Base-by-base conservation (phyloP, 345 rosid genomes). In the Salix suchowensis region DNA sequence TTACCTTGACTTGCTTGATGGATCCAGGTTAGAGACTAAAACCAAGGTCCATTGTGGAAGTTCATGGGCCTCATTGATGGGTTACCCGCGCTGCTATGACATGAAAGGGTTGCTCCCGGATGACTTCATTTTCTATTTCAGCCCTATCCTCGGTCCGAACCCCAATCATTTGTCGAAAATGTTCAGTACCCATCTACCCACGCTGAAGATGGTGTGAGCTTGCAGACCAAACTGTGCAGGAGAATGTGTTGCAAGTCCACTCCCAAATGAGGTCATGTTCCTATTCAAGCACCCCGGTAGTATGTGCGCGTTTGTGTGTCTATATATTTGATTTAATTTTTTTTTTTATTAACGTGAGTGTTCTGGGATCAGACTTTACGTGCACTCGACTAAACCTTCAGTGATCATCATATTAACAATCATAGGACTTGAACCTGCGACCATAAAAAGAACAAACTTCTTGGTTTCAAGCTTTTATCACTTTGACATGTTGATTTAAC, bases 391-490 rank as follows among this genome's bases (percentile, higher is more conserved):
- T 30, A 30, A 30, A 2, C 32, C 4, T 30, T 30, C 0, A 30
- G 32, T 30, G 32, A 2, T 0, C 4, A 30, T 30, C 0, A 32
- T 30, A 30, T 2, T 30, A 30, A 0, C 1, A 3, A 30, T 0
- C 0, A 30, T 30, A 3, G 0, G 4, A 32, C 0, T 32, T 32
- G 0, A 3, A 32, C 0, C 0, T 32, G 34, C 0, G 5, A 32
- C 34, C 5, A 32, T 32, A 32, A 0, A 32, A 0, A 0, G 5
- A 32, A 0, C 2, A 32, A 32, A 30, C 0, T 3, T 3, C 0
- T 30, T 30, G 0, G 32, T 30, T 30, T 0, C 32, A 30, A 30
- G 0, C 4, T 30, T 0, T 30, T 30, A 30, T 0, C 3, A 30
- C 4, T 30, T 30, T 0, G 34, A 4, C 34, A 32, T 0, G 0